phyloP scores from a whole-genome alignment of 768 basidiomycete species.

The Boletus vinaceobasis region DNA sequence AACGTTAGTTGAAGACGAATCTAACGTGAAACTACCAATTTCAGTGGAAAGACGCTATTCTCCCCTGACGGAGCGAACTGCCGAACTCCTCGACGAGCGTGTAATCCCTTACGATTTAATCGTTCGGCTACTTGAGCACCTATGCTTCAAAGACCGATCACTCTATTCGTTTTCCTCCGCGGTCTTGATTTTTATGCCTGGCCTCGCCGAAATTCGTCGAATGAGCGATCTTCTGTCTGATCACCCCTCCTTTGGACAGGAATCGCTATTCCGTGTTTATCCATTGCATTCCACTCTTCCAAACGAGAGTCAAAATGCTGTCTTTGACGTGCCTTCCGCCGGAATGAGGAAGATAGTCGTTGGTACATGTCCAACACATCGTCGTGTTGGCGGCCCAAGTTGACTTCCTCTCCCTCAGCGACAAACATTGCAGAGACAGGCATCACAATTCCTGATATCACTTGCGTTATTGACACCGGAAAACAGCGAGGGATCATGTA shows the following conservation, averaged over 20 bases:
- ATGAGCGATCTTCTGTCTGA: conserved; percentile 77
- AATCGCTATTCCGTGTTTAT: conserved; percentile 65
- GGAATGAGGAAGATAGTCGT: conserved; percentile 93
- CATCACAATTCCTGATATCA: conserved; percentile 97
- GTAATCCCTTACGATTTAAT: conserved; percentile 92
- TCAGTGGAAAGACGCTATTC: conserved; percentile 83
- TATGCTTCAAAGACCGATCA: conserved; percentile 66
- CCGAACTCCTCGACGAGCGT: conserved; percentile 85
- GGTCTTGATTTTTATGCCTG: conserved; percentile 90
- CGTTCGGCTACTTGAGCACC: conserved; percentile 70
- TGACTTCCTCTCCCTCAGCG: conserved; percentile 39
- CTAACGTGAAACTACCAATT: conserved; percentile 26
- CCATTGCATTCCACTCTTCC: conserved; percentile 93
- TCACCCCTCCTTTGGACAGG: conserved; percentile 67
- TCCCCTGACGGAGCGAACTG: conserved; percentile 62
- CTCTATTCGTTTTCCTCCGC: conserved; percentile 67
- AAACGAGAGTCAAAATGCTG: conserved; percentile 84
- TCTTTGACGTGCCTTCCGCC: conserved; percentile 81
- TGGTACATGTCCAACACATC: conserved; percentile 44
- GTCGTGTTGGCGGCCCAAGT: not conserved
- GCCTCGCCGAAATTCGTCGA: conserved; percentile 88
- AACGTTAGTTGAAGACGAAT: conserved; percentile 18
- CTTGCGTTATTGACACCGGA: conserved; percentile 92
- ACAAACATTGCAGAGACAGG: conserved; percentile 97
- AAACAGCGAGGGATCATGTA: conserved; percentile 93